phyloP scores from a whole-genome alignment of 257 asterid species.

The Nicotiana tabacum region DNA sequence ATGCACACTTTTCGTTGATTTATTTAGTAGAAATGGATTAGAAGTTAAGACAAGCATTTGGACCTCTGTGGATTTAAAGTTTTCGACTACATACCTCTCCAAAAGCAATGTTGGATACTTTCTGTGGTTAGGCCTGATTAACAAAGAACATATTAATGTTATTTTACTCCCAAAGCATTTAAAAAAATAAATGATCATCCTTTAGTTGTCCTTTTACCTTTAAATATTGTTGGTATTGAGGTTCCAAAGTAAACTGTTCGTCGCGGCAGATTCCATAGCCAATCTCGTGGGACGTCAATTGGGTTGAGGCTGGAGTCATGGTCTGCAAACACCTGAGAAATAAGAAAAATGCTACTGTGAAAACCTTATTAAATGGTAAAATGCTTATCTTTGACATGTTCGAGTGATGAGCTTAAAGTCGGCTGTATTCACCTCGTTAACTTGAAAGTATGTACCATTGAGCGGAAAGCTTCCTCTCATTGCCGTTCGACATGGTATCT shows the following conservation, averaged over 20 bases:
- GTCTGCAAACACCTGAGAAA: slow-evolving; percentile 84
- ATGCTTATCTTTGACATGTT: background rate
- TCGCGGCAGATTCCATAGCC: slow-evolving; percentile 88
- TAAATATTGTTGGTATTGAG: slow-evolving; percentile 83
- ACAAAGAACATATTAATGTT: slow-evolving; percentile 16
- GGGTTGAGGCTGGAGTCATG: slow-evolving; percentile 85
- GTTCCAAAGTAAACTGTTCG: slow-evolving; percentile 94
- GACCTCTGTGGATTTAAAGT: background rate
- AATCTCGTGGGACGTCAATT: slow-evolving; percentile 72
- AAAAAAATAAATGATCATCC: background rate
- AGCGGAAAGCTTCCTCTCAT: slow-evolving; percentile 99
- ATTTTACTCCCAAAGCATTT: slow-evolving; percentile 11
- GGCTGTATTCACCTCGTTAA: slow-evolving; percentile 66
- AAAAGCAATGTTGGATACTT: slow-evolving; percentile 86
- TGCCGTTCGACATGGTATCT: slow-evolving; percentile 99
- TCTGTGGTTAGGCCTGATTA: slow-evolving; percentile 67
- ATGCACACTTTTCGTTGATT: background rate
- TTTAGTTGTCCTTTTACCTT: slow-evolving; percentile 44
- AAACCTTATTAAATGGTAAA: slow-evolving; percentile 10
- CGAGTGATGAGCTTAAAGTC: slow-evolving; percentile 8
- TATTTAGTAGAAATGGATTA: slow-evolving; percentile 5
- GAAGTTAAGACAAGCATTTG: slow-evolving; percentile 5
- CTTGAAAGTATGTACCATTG: slow-evolving; percentile 97
- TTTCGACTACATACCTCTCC: slow-evolving; percentile 69
- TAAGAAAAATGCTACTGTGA: slow-evolving; percentile 10